These are phyloP conservation scores for Neurospora crassa DNA, from an alignment of 2,329 filamentous ascomycete species.

Conservation along the genomic window DNA sequence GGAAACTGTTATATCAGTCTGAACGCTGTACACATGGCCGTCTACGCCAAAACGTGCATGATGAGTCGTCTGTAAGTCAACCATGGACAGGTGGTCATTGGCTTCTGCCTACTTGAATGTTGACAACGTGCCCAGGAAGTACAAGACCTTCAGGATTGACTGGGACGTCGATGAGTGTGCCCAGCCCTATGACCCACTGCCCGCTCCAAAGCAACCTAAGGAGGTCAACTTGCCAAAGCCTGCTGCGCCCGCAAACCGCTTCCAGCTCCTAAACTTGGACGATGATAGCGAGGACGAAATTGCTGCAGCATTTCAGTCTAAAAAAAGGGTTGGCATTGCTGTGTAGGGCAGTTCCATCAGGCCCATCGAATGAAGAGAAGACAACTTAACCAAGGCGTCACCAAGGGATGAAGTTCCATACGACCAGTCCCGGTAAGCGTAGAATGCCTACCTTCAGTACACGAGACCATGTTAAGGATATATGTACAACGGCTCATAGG, in stretches of 20 bases:
- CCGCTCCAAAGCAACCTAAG: conserved; percentile 18
- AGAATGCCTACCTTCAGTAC: background rate
- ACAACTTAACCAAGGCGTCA: background rate
- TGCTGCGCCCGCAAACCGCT: conserved; percentile 45
- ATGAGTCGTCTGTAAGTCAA: conserved; percentile 45
- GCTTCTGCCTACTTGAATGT: background rate
- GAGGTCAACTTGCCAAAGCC: conserved; percentile 23
- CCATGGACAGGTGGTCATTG: conserved; percentile 3
- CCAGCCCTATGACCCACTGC: conserved; percentile 35
- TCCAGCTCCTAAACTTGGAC: conserved; percentile 47
- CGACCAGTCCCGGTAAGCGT: background rate
- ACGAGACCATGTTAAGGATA: background rate
- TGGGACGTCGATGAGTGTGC: conserved; percentile 68
- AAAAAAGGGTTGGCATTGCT: conserved; percentile 18
- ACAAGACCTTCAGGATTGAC: conserved; percentile 61
- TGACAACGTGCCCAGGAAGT: conserved; percentile 37
- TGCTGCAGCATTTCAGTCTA: conserved; percentile 17
- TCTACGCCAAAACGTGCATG: conserved; percentile 72
- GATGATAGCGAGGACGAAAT: conserved; percentile 30
- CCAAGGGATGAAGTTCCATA: background rate
- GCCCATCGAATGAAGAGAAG: background rate
- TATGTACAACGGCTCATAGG: background rate
- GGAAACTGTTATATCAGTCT: conserved; percentile 59
- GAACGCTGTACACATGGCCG: conserved; percentile 67
- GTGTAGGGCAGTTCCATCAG: conserved; percentile 12